Conservation (phyloP, 768 basidiomycete species). For the Grammothele lineata region DNA sequence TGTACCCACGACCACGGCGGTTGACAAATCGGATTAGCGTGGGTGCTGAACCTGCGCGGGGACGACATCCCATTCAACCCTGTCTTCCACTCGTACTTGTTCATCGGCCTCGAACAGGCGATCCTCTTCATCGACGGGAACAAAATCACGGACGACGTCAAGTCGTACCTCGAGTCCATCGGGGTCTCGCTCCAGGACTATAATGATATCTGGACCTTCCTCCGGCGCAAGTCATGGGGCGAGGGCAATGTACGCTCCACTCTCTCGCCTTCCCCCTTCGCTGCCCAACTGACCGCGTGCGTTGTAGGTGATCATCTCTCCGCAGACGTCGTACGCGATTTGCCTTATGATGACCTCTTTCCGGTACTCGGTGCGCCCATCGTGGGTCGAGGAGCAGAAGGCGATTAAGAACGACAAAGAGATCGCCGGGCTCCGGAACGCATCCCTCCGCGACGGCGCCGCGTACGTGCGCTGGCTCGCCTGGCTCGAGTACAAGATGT, state of each 20-base stretch:
- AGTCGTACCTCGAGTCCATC: constrained; percentile 52
- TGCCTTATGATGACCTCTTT: constrained; percentile 81
- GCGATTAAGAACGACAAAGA: constrained; percentile 87
- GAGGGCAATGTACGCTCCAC: constrained; percentile 56
- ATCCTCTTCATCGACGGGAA: constrained; percentile 73
- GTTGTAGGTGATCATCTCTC: constrained; percentile 57
- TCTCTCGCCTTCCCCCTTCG: too few relatives aligned
- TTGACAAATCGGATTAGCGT: constrained; percentile 45
- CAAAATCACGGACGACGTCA: constrained; percentile 59
- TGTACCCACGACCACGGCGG: neutral
- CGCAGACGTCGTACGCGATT: constrained; percentile 78
- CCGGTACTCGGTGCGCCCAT: constrained; percentile 70
- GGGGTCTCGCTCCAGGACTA: constrained; percentile 63
- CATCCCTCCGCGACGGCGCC: constrained; percentile 88
- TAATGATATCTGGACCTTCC: constrained; percentile 74
- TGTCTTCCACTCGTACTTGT: constrained; percentile 85
- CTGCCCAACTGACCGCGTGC: too few relatives aligned
- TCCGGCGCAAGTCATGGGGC: constrained; percentile 72
- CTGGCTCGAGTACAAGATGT: constrained; percentile 82
- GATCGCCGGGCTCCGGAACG: constrained; percentile 74
- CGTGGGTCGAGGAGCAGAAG: constrained; percentile 73
- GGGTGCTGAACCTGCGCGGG: constrained; percentile 85
- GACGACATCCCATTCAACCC: constrained; percentile 90
- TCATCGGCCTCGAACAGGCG: constrained; percentile 56
- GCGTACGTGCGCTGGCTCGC: constrained; percentile 84